Conservation (phyloP, 2,329 filamentous ascomycete species). For the Xylaria sp. region DNA sequence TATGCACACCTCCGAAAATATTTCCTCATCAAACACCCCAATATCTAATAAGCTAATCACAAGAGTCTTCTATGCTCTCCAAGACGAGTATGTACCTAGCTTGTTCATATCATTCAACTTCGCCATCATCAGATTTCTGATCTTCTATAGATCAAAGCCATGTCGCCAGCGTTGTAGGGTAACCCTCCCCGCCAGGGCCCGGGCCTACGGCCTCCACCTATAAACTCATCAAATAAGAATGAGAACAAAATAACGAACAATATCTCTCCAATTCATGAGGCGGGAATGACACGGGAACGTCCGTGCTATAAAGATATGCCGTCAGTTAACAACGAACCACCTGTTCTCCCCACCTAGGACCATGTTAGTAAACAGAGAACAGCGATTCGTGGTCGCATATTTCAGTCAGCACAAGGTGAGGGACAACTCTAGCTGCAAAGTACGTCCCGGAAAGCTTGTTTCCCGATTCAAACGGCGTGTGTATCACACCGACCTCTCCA, state of each 20-base stretch:
- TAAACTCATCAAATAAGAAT: neutral
- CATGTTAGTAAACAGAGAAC: neutral
- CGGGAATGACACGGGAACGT: constrained; percentile 12
- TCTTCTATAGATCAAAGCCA: neutral
- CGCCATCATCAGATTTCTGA: constrained; percentile 3
- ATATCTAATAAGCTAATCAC: neutral
- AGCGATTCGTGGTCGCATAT: neutral
- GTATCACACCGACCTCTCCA: constrained; percentile 23
- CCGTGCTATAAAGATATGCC: neutral
- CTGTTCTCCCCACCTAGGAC: neutral
- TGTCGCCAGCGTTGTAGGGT: neutral
- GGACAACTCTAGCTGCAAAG: constrained; percentile 3
- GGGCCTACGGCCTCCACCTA: neutral
- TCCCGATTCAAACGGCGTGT: constrained; percentile 15
- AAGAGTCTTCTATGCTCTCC: neutral
- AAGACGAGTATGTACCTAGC: neutral
- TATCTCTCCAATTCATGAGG: neutral
- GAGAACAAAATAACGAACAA: neutral
- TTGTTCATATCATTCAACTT: neutral
- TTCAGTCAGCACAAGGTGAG: neutral
- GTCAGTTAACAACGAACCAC: neutral
- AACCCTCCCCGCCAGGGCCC: neutral
- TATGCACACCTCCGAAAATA: neutral
- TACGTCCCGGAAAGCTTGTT: constrained; percentile 13
- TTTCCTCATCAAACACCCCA: neutral